Evolutionary conservation across 1,139 yeast species (phyloP).

Genomic region (Yamadazyma buinensis): DNA sequence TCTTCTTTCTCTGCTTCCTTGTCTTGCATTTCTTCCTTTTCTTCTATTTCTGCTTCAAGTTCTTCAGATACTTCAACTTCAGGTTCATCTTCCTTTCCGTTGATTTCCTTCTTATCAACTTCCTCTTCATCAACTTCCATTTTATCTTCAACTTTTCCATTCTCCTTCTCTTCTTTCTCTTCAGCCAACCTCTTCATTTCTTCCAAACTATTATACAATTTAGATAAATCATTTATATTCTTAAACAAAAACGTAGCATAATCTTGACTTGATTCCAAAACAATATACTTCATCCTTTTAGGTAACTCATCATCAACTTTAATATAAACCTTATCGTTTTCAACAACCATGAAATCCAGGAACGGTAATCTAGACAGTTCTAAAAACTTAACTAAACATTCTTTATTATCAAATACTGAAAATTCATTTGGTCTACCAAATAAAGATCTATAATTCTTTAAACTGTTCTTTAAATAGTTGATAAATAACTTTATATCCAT

Average conservation of each 20-base stretch:
- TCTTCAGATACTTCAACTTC: constrained; percentile 5
- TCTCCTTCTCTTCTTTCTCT: not conserved
- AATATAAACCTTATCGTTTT: constrained; percentile 11
- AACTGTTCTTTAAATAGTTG: constrained; percentile 8
- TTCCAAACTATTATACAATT: constrained; percentile 5
- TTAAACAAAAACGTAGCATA: constrained; percentile 25
- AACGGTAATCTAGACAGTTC: constrained; percentile 5
- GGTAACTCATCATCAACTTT: constrained; percentile 11
- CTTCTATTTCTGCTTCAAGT: constrained; percentile 2
- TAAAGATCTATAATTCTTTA: constrained; percentile 8
- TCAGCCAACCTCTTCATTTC: not conserved
- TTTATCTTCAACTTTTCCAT: constrained; percentile 1
- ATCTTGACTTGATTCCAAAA: constrained; percentile 22
- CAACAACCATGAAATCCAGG: constrained; percentile 9
- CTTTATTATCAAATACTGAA: constrained; percentile 10
- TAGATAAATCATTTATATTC: constrained; percentile 25
- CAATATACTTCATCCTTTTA: constrained; percentile 21
- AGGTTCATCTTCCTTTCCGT: constrained; percentile 4
- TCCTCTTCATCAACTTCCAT: constrained; percentile 4
- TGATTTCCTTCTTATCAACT: not conserved
- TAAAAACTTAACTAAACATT: constrained; percentile 8
- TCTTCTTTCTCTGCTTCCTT: constrained; percentile 4
- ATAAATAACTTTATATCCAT: constrained; percentile 12
- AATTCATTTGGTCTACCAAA: constrained; percentile 11
- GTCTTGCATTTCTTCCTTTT: not conserved